Evolutionary conservation across 2,329 filamentous ascomycete genomes (phyloP).

Genomic region (Aspergillus nomiae): DNA sequence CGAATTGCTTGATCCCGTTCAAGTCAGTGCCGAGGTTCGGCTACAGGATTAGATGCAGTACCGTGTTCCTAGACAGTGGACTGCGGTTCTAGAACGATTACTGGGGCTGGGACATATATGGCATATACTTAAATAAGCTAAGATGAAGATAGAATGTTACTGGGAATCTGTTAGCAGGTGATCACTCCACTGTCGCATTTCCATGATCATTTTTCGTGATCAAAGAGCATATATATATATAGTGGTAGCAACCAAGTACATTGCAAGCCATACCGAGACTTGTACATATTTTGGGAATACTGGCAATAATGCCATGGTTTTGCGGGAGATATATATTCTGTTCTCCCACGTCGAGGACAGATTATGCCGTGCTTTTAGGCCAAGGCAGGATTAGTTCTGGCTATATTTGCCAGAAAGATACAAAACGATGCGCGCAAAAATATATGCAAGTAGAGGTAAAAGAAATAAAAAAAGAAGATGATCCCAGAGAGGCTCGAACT

Average conservation of each 20-base stretch:
- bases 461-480: background rate
- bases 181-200: background rate
- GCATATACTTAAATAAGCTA: background rate
- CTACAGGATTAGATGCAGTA: background rate
- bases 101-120: background rate
- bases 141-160: background rate
- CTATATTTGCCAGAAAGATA: background rate
- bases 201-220: background rate
- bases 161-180: background rate
- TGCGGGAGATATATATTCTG: background rate
- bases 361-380: background rate
- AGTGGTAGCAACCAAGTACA: background rate
- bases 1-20: background rate
- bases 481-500: conserved; percentile 4
- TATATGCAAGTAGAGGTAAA: background rate
- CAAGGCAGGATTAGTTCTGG: background rate
- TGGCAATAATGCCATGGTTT: background rate
- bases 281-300: background rate
- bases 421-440: background rate
- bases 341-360: background rate
- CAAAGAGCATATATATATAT: background rate
- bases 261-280: background rate
- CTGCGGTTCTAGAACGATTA: conserved; percentile 25
- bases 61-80: conserved; percentile 14
- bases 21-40: background rate